Evolutionary conservation across 164 flowering plant species (phyloP).

Genomic region (Tetracentron sinense): DNA sequence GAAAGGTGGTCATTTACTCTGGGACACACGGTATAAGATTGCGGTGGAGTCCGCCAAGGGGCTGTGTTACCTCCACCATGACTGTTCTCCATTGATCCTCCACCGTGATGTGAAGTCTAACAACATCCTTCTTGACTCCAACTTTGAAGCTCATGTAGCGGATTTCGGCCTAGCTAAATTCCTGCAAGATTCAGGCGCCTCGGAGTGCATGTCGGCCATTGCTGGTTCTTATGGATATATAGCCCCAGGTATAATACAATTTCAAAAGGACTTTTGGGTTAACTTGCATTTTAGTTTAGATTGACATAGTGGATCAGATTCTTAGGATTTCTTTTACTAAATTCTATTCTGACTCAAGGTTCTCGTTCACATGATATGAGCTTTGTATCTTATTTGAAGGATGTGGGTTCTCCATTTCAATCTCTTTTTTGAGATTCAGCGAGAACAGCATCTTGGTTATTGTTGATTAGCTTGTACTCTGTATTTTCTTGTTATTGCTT

Average conservation of each 20-base stretch:
- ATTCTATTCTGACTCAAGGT: too few relatives aligned
- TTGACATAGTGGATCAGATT: too few relatives aligned
- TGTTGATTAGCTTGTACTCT: not conserved
- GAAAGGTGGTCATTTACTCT: conserved; percentile 93
- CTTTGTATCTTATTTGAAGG: too few relatives aligned
- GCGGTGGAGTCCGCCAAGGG: conserved; percentile 95
- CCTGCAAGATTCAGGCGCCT: conserved; percentile 93
- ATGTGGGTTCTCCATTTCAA: too few relatives aligned
- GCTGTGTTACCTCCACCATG: conserved; percentile 96
- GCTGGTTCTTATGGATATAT: conserved; percentile 98
- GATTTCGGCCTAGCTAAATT: conserved; percentile 99
- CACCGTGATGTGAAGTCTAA: conserved; percentile 97
- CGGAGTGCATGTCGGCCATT: conserved; percentile 98
- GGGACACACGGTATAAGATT: conserved; percentile 95
- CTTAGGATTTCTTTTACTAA: too few relatives aligned
- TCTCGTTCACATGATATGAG: too few relatives aligned
- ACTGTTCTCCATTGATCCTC: conserved; percentile 87
- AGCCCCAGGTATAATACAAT: conserved; percentile 70
- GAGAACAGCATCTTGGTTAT: not conserved
- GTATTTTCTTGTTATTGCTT: too few relatives aligned
- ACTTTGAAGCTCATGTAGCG: conserved; percentile 95
- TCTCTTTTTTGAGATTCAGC: too few relatives aligned
- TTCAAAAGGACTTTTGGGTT: not conserved
- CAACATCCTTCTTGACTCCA: conserved; percentile 86
- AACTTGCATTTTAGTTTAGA: not conserved